A percentile compares a stretch with the other conserved stretches of the same genome.
Evolutionary conservation across 352 stramenopile species (phyloP).

Genomic region (Phytophthora megakarya): DNA sequence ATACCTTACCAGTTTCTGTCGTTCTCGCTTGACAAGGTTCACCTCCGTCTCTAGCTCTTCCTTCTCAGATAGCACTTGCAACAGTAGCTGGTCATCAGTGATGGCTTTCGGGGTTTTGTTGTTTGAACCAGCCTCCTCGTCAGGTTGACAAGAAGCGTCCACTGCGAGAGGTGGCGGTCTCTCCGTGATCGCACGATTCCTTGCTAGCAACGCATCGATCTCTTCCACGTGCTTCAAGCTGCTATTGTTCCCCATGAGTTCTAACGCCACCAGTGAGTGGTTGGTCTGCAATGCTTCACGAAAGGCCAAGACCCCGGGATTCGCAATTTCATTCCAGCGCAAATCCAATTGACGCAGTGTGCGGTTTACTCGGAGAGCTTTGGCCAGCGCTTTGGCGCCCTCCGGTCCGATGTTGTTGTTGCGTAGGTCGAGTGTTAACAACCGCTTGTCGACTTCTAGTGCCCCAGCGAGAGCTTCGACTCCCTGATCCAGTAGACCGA

Average conservation of each 20-base stretch:
- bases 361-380: slow-evolving; percentile 58
- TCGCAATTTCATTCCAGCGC: slow-evolving; percentile 84
- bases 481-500: slow-evolving; percentile 76
- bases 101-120: slow-evolving; percentile 15
- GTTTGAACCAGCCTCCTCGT: slow-evolving; percentile 24
- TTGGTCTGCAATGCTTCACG: slow-evolving; percentile 77
- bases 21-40: slow-evolving; percentile 46
- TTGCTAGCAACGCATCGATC: slow-evolving; percentile 56
- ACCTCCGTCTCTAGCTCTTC: slow-evolving; percentile 55
- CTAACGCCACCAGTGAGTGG: slow-evolving; percentile 56
- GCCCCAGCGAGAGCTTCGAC: slow-evolving; percentile 65
- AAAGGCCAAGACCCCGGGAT: slow-evolving; percentile 72
- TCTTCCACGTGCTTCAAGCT: slow-evolving; percentile 72
- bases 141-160: slow-evolving; percentile 35
- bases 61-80: slow-evolving; percentile 75
- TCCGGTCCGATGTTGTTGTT: slow-evolving; percentile 87
- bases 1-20: slow-evolving; percentile 47
- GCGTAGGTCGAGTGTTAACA: slow-evolving; percentile 74
- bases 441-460: slow-evolving; percentile 64
- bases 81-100: slow-evolving; percentile 53
- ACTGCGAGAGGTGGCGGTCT: slow-evolving; percentile 23
- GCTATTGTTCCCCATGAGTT: slow-evolving; percentile 82
- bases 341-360: slow-evolving; percentile 78
- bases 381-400: slow-evolving; percentile 65
- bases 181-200: slow-evolving; percentile 58